Base-by-base conservation (phyloP, 2,329 filamentous ascomycete species). In the Stachybotrys chlorohalonatus region DNA sequence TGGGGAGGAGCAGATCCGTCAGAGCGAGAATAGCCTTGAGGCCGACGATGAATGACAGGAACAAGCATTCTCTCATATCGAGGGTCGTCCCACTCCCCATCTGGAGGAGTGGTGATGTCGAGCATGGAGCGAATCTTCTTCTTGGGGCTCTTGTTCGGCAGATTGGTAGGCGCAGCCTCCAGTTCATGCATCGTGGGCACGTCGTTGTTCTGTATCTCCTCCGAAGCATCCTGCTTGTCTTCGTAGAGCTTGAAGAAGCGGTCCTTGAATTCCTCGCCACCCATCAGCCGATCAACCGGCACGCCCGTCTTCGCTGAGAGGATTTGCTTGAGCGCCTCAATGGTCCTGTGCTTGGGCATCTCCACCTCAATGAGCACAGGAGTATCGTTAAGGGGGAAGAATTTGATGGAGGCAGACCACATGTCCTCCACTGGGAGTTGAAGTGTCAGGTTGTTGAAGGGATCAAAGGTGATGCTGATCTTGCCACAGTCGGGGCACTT, bases 401-500 rank as follows among this genome's bases (percentile, higher is more conserved):
- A 96, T 54, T 82, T 86, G 61, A 97, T 75, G 1, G 80, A 78
- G 59, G 87, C 86, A 56, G 76, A 79, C 87, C 90, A 96, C 49
- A 90, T 80, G 59, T 87, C 91, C 68, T 94, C 87, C 54, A 96
- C 83, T 0, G 94, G 94, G 39, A 99, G 75, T 55, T 95, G 94
- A 30, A 99, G 75, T 0, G 94, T 96, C 56, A 99, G 74, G 60
- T 95, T 94, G 70, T 91, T 96, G 77, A 95, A 99, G 0, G 94
- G 94, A 68, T 99, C 94, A 66, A 99, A 99, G 0, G 94, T 97
- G 63, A 99, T 96, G 80, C 92, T 96, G 71, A 97, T 88, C 73
- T 97, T 99, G 62, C 87, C 81, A 69, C 94, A 99, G 7, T 81
- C 82, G 0, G 94, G 94, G 66, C 94, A 99, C 59, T 94, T 87